phyloP scores from a whole-genome alignment of 305 asterid species.

The Solanum aculeatissimum region DNA sequence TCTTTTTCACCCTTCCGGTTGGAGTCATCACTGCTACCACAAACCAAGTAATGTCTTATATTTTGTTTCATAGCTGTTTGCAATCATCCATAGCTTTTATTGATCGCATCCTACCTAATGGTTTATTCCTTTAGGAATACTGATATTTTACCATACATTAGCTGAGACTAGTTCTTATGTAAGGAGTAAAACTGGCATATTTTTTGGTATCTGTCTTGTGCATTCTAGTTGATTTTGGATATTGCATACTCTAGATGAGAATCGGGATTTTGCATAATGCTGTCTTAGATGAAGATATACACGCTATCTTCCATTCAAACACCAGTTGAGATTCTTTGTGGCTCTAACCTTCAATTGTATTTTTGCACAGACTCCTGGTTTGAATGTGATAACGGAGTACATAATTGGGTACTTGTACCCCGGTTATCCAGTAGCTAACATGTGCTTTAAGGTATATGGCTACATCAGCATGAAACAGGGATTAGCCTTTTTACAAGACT shows the following conservation, averaged over 20 bases:
- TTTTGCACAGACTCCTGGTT: slow-evolving; percentile 60
- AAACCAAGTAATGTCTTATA: slow-evolving; percentile 46
- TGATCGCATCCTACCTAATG: neutral
- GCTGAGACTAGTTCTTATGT: neutral
- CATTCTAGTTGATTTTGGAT: neutral
- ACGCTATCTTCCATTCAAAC: neutral
- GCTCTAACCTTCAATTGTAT: neutral
- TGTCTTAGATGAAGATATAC: neutral
- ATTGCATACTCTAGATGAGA: neutral
- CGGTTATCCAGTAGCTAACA: slow-evolving; percentile 94
- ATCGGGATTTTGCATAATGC: neutral
- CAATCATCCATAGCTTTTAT: neutral
- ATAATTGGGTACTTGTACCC: slow-evolving; percentile 93
- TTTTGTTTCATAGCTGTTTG: neutral
- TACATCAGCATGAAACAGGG: slow-evolving; percentile 91
- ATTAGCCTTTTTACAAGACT: slow-evolving; percentile 69
- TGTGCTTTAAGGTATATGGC: slow-evolving; percentile 97
- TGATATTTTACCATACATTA: neutral
- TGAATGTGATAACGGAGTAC: slow-evolving; percentile 95
- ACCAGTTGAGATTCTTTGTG: neutral
- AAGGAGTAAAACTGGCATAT: neutral
- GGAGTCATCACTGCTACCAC: slow-evolving; percentile 90
- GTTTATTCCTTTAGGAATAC: neutral
- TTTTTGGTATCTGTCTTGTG: neutral
- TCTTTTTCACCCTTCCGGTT: slow-evolving; percentile 79